Evolutionary conservation across 352 stramenopile species (phyloP).

Genomic region (Phytopythium mirpurense): DNA sequence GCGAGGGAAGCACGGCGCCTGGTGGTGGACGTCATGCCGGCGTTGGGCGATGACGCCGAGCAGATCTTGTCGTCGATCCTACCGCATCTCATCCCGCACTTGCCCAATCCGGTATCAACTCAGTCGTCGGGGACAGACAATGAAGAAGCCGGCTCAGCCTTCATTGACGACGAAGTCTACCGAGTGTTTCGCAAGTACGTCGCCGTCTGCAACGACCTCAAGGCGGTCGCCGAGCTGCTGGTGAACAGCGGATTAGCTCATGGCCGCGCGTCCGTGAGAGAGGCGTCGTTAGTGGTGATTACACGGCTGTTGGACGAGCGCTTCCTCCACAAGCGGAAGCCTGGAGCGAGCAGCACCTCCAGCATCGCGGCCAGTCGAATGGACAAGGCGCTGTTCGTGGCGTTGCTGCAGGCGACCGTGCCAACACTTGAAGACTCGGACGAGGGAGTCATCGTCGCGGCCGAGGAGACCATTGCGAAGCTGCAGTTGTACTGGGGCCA

Average conservation of each 20-base stretch:
- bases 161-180: constrained; percentile 37
- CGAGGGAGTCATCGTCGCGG: constrained; percentile 53
- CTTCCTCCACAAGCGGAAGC: constrained; percentile 19
- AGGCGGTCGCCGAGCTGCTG: constrained; percentile 47
- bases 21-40: constrained; percentile 60
- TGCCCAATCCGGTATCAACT: constrained; percentile 11
- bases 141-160: neutral
- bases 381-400: constrained; percentile 46
- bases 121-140: neutral
- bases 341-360: neutral
- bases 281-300: constrained; percentile 44
- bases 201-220: constrained; percentile 52
- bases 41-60: constrained; percentile 54
- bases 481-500: constrained; percentile 51
- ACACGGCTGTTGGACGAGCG: constrained; percentile 52
- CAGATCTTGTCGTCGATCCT: constrained; percentile 67
- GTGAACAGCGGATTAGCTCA: constrained; percentile 58
- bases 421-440: constrained; percentile 51
- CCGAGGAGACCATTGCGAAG: constrained; percentile 61
- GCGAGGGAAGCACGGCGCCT: constrained; percentile 50
- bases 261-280: constrained; percentile 27
- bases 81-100: constrained; percentile 48
- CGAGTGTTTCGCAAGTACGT: constrained; percentile 64
- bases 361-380: constrained; percentile 22
- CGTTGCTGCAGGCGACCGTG: constrained; percentile 53